These are phyloP conservation scores for Aaosphaeria pasadenensis DNA, from an alignment of 2,329 filamentous ascomycete genomes.

Conservation along the genomic window DNA sequence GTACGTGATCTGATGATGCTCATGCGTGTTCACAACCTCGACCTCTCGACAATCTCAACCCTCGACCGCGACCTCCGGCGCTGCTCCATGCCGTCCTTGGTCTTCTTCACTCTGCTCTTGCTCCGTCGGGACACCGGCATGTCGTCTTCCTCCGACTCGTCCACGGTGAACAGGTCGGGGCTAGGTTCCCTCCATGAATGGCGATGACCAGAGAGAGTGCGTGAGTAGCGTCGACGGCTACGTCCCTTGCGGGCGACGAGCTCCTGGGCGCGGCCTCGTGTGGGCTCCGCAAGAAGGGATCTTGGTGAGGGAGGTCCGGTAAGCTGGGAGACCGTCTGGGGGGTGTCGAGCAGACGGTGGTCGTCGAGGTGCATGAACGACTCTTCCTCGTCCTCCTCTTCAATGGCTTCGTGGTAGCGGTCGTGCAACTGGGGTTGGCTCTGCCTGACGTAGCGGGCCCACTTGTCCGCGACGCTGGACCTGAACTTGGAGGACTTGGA, in stretches of 20 bases:
- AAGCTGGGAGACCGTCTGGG: constrained; percentile 26
- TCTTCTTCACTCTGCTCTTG: constrained; percentile 29
- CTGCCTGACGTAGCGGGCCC: constrained; percentile 39
- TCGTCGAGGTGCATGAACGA: constrained; percentile 38
- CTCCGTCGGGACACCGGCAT: constrained; percentile 17
- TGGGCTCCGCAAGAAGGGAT: constrained; percentile 28
- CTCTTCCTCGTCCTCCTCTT: constrained; percentile 30
- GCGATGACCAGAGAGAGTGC: constrained; percentile 37
- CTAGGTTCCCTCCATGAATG: constrained; percentile 43
- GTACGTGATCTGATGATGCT: neutral
- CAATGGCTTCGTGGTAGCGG: constrained; percentile 22
- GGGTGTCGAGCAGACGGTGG: constrained; percentile 27
- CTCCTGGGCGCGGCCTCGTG: constrained; percentile 36
- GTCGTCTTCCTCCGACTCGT: constrained; percentile 39
- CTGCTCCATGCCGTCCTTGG: constrained; percentile 33
- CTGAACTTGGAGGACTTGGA: constrained; percentile 38
- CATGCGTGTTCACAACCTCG: constrained; percentile 20
- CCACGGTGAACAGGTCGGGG: constrained; percentile 41
- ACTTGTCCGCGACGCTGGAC: constrained; percentile 37
- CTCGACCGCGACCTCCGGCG: constrained; percentile 20
- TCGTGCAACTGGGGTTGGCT: constrained; percentile 31
- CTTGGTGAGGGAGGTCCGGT: constrained; percentile 16
- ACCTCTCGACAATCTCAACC: constrained; percentile 23
- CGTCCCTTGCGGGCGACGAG: constrained; percentile 27
- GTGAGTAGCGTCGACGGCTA: constrained; percentile 28